Evolutionary conservation across 2,329 filamentous ascomycete species (phyloP).

Genomic region (Talaromyces sp.): DNA sequence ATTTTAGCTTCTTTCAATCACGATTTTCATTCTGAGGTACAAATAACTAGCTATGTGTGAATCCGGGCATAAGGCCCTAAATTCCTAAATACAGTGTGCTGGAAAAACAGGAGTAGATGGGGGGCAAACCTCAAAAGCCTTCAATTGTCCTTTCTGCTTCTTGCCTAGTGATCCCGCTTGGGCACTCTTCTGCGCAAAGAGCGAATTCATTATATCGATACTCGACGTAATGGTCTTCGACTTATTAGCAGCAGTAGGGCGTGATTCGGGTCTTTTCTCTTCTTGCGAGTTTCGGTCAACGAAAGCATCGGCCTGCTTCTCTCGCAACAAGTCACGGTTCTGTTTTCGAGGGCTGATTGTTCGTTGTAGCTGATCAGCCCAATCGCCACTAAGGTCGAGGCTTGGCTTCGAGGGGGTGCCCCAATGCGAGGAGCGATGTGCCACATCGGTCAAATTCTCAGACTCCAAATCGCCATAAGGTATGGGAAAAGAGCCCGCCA

Average conservation of each 20-base stretch:
- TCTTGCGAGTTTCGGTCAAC: slow-evolving; percentile 42
- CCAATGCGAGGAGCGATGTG: slow-evolving; percentile 27
- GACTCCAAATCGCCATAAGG: slow-evolving; percentile 73
- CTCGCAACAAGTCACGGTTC: slow-evolving; percentile 68
- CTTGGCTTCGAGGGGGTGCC: slow-evolving; percentile 52
- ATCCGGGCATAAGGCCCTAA: slow-evolving; percentile 11
- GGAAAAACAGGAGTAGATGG: slow-evolving; percentile 29
- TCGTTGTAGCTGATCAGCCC: slow-evolving; percentile 88
- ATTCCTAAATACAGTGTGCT: slow-evolving; percentile 22
- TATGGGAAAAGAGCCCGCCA: slow-evolving; percentile 72
- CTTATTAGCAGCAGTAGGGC: slow-evolving; percentile 18
- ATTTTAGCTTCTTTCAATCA: slow-evolving; percentile 32
- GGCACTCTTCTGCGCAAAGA: slow-evolving; percentile 65
- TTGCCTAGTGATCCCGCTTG: slow-evolving; percentile 50
- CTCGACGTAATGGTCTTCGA: slow-evolving; percentile 72
- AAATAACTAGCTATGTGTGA: slow-evolving; percentile 26
- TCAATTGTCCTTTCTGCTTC: slow-evolving; percentile 51
- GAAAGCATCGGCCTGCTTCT: slow-evolving; percentile 57
- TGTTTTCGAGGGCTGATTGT: slow-evolving; percentile 93
- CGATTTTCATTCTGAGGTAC: slow-evolving; percentile 34
- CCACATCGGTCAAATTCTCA: slow-evolving; percentile 50
- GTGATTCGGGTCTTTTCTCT: slow-evolving; percentile 28
- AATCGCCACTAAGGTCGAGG: slow-evolving; percentile 66
- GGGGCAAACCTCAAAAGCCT: slow-evolving; percentile 86
- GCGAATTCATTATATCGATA: slow-evolving; percentile 93